Evolutionary conservation across 495 filamentous ascomycete species (phyloP), one percentile per base, ranked within the genome.

Genomic region (Aspergillus diversus): DNA sequence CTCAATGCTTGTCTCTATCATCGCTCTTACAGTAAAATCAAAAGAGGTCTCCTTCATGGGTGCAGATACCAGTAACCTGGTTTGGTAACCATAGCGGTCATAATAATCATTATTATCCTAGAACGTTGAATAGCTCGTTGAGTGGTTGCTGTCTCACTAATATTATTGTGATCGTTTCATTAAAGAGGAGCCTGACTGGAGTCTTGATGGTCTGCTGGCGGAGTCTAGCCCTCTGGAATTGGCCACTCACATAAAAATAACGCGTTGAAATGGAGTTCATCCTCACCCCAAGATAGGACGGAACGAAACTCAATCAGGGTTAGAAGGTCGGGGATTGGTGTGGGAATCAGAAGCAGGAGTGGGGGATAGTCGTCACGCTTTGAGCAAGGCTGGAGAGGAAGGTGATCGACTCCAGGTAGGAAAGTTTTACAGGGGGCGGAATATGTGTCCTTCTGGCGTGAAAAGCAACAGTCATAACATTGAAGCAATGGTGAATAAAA

Each of bases 261-360:
- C 68, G 59, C 64, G 61, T 58, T 15, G 52, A 55, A 55, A 66
- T 66, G 58, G 64, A 54, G 61, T 34, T 43, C 43, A 37, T 52
- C 57, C 60, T 70, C 60, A 33, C 65, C 59, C 60, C 61, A 63
- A 65, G 63, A 65, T 39, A 60, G 57, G 57, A 55, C 54, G 63
- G 65, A 49, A 60, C 60, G 65, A 67, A 70, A 63, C 65, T 70
- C 58, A 64, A 64, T 67, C 57, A 61, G 53, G 60, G 42, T 47
- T 49, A 65, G 61, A 46, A 57, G 39, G 34, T 57, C 37, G 62
- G 47, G 57, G 65, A 64, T 64, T 67, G 65, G 55, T 49, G 52
- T 50, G n/a, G 49, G 31, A 39, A 43, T 37, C 48, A 59, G 21
- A 34, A 50, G 50, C 34, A 60, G 37, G 60, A 59, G 64, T 56